Conservation (phyloP, 2,329 filamentous ascomycete genomes). For the Curvularia hawaiiensis region DNA sequence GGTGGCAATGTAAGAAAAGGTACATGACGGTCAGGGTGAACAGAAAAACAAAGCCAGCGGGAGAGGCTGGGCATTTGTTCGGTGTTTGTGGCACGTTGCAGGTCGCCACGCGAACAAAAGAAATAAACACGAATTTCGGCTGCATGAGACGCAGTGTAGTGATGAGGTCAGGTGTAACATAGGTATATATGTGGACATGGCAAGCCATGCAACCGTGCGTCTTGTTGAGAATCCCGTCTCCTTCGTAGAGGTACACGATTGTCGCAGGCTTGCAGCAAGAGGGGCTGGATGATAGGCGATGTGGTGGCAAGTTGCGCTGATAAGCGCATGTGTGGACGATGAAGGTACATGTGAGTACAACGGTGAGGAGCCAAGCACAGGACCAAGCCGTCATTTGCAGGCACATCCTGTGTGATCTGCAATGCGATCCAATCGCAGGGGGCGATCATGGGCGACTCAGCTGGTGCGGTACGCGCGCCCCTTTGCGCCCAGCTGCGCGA, state of each 20-base stretch:
- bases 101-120: slow-evolving; percentile 1
- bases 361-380: not conserved
- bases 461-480: slow-evolving; percentile 11
- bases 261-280: not conserved
- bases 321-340: not conserved
- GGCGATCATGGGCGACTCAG: slow-evolving; percentile 5
- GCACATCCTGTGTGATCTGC: slow-evolving; percentile 1
- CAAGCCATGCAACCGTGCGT: not conserved
- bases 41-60: not conserved
- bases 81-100: not conserved
- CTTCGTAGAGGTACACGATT: not conserved
- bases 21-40: not conserved
- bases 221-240: not conserved
- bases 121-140: not conserved
- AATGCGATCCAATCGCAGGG: slow-evolving; percentile 4
- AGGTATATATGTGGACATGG: not conserved
- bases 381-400: slow-evolving; percentile 3
- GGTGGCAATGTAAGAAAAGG: not conserved
- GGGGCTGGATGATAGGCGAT: not conserved
- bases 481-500: slow-evolving; percentile 8
- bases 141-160: not conserved
- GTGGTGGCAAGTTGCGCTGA: not conserved
- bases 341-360: not conserved
- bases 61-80: not conserved
- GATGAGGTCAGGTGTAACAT: not conserved